Base-by-base conservation (phyloP, 202 grass and related monocot species). In the Digitaria exilis region DNA sequence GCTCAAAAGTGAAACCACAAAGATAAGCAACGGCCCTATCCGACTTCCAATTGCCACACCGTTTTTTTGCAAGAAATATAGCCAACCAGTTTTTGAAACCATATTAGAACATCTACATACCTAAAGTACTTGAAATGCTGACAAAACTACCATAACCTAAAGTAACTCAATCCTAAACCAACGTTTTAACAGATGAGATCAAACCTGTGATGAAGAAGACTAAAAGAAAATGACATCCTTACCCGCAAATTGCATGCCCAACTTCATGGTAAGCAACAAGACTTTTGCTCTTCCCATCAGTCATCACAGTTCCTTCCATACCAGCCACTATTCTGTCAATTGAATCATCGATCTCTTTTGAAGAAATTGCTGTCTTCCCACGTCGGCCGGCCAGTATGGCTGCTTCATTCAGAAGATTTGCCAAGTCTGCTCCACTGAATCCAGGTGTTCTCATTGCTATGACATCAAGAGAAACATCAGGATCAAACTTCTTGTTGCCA, bases 261-360 rank as follows among this genome's bases (percentile, higher is more conserved):
- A 99, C 96, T 90, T 99, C 96, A 84, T 99, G 96, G 92, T 99
- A 99, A 68, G 96, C 96, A 76, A 99, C 96, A 46, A 99, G 87
- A 49, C 96, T 99, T 87, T 96, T 99, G 89, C 93, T 94, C 87
- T 99, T 99, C 51, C 96, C 96, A 82, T 99, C 96, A 22, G 91
- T 99, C 96, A 99, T 99, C 76, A 94, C 91, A 69, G 96, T 96
- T 81, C 96, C 96, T 87, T 99, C 96, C 96, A 99, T 99, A 64
- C 96, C 96, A 82, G 96, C 96, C 21, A 99, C 96, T 81, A 99
- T 99, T 76, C 96, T 96, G 84, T 99, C 96, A 65, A 99, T 99
- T 18, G 96, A 99, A 90, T 99, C 96, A 76, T 99, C 96, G 52
- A 99, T 84, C 83, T 99, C 96, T 86, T 96, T 99, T 2, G 96